These are phyloP conservation scores for Quercus mongolica DNA, from an alignment of 306 rosid genomes.

Conservation along the genomic window DNA sequence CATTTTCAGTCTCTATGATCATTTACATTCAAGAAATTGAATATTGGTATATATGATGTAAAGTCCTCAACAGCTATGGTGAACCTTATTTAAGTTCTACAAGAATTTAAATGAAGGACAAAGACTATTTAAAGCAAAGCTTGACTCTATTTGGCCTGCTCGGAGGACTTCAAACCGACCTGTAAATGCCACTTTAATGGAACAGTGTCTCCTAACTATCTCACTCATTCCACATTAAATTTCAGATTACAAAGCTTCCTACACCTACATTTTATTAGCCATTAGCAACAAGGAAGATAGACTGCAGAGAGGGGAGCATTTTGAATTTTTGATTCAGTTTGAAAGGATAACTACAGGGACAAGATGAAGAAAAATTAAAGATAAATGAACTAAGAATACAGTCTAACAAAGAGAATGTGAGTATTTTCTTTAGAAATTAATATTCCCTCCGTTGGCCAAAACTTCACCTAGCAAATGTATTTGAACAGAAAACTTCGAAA, in stretches of 20 bases:
- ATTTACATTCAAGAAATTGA: neutral
- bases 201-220: neutral
- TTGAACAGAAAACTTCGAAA: neutral
- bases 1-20: neutral
- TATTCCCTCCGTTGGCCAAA: neutral
- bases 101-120: neutral
- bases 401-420: neutral
- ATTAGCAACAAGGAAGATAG: neutral
- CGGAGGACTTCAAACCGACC: neutral
- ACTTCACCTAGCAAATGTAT: neutral
- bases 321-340: neutral
- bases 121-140: neutral
- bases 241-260: neutral
- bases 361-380: neutral
- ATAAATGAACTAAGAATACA: neutral
- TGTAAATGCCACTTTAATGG: neutral
- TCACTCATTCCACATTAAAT: neutral
- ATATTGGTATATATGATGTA: neutral
- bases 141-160: slow-evolving; percentile 4
- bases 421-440: neutral
- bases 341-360: neutral
- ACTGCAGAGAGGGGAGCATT: neutral
- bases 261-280: neutral
- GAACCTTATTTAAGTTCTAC: neutral
- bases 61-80: neutral